Evolutionary conservation across 2,329 filamentous ascomycete species (phyloP).

Genomic region (Claviceps capensis): DNA sequence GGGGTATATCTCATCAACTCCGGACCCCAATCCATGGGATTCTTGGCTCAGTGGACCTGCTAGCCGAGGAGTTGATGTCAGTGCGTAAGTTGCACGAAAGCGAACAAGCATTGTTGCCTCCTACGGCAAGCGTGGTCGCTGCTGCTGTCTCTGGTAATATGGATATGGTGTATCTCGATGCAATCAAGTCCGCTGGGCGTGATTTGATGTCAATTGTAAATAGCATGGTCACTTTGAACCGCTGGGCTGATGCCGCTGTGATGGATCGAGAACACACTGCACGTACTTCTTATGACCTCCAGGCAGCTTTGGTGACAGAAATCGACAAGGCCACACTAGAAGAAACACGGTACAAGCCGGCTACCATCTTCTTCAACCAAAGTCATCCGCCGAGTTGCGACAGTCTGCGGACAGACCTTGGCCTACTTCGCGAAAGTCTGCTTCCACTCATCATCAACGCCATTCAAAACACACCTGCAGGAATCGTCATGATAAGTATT

Average conservation of each 20-base stretch:
- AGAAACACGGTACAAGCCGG: not conserved
- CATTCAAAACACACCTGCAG: conserved; percentile 21
- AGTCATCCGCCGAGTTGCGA: conserved; percentile 10
- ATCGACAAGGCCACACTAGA: not conserved
- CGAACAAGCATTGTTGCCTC: not conserved
- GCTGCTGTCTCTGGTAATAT: not conserved
- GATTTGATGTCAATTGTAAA: conserved; percentile 28
- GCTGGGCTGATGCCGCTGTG: conserved; percentile 23
- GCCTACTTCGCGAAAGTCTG: conserved; percentile 27
- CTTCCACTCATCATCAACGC: conserved; percentile 28
- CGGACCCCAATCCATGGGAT: conserved; percentile 35
- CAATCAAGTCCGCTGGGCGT: conserved; percentile 8
- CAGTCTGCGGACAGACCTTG: conserved; percentile 22
- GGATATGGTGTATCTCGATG: conserved; percentile 10
- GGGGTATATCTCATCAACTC: conserved; percentile 29
- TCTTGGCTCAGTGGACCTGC: conserved; percentile 22
- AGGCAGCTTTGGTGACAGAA: not conserved
- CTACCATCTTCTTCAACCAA: not conserved
- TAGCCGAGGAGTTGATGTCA: conserved; percentile 22
- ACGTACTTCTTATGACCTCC: not conserved
- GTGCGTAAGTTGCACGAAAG: not conserved
- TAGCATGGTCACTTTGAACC: conserved; percentile 26
- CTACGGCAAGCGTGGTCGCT: not conserved
- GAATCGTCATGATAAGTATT: not conserved
- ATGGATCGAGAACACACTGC: conserved; percentile 17